phyloP scores from a whole-genome alignment of 345 rosid species.

The Lenwebbia sp. region DNA sequence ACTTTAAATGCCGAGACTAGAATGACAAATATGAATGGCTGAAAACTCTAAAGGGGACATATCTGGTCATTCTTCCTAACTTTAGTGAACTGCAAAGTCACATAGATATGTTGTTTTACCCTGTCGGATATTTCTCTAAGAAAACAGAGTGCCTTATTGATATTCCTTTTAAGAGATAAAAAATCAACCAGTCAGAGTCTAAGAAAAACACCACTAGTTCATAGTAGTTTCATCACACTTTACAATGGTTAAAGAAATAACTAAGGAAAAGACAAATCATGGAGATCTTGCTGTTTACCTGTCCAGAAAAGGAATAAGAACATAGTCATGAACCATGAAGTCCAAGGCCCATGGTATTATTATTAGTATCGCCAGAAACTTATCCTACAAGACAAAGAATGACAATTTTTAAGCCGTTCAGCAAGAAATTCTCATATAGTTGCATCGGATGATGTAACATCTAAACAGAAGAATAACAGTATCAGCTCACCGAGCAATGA shows the following conservation, averaged over 20 bases:
- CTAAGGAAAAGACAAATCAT: not conserved
- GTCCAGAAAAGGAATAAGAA: slow-evolving; percentile 90
- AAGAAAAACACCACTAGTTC: not conserved
- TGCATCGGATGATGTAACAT: not conserved
- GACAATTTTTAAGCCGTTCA: not conserved
- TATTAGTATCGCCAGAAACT: slow-evolving; percentile 66
- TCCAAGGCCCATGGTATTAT: slow-evolving; percentile 80
- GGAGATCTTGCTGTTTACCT: slow-evolving; percentile 31
- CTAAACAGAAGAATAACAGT: not conserved
- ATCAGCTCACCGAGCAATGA: not conserved
- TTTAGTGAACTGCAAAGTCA: not conserved
- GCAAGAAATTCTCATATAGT: not conserved
- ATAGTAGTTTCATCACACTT: not conserved
- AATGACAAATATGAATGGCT: not conserved
- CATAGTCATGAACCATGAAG: slow-evolving; percentile 80
- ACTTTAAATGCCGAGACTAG: not conserved
- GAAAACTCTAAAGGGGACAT: not conserved
- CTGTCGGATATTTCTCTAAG: not conserved
- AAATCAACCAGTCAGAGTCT: not conserved
- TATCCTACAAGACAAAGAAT: slow-evolving; percentile 48
- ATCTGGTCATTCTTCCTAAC: not conserved
- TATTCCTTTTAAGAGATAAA: not conserved
- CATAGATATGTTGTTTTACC: too few species aligned
- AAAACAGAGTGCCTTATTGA: not conserved
- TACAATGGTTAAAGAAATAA: not conserved